These are phyloP conservation scores for Bipolaris sorokiniana DNA, from an alignment of 2,329 filamentous ascomycete genomes.

Conservation along the genomic window DNA sequence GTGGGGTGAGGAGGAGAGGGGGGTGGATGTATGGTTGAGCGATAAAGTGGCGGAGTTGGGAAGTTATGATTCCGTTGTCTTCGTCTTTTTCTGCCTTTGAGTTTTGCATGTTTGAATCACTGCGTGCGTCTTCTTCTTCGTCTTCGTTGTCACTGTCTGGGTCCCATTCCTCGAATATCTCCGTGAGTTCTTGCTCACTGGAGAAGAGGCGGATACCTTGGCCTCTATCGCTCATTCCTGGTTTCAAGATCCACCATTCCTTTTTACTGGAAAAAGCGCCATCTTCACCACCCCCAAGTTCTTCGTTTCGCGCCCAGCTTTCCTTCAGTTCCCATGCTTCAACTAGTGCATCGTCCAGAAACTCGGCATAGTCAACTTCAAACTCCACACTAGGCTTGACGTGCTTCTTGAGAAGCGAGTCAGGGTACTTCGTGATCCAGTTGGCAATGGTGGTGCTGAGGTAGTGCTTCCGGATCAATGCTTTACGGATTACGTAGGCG, in stretches of 20 bases:
- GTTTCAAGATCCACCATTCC: constrained; percentile 98
- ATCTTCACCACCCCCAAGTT: constrained; percentile 35
- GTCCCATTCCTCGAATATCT: constrained; percentile 93
- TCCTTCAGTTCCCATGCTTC: constrained; percentile 88
- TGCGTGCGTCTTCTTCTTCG: constrained; percentile 49
- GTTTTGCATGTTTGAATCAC: constrained; percentile 33
- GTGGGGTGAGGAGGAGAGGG: constrained; percentile 71
- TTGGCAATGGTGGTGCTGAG: constrained; percentile 81
- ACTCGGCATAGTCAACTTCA: constrained; percentile 96
- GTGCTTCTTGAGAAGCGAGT: constrained; percentile 70
- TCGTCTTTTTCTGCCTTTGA: constrained; percentile 40
- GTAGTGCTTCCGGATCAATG: constrained; percentile 95
- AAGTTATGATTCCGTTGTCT: constrained; percentile 72
- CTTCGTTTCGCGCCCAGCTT: constrained; percentile 73
- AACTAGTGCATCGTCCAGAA: constrained; percentile 88
- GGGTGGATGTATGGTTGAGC: constrained; percentile 94
- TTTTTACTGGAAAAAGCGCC: constrained; percentile 43
- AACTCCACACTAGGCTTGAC: constrained; percentile 83
- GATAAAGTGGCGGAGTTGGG: constrained; percentile 93
- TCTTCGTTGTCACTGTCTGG: constrained; percentile 70
- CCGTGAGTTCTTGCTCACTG: constrained; percentile 80
- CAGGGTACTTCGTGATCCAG: constrained; percentile 84
- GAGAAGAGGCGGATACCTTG: constrained; percentile 92
- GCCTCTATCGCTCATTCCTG: constrained; percentile 94
- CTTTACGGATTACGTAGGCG: constrained; percentile 94